These are phyloP conservation scores for Backusella circina DNA, from an alignment of 192 early-diverging fungal genomes.

Conservation along the genomic window DNA sequence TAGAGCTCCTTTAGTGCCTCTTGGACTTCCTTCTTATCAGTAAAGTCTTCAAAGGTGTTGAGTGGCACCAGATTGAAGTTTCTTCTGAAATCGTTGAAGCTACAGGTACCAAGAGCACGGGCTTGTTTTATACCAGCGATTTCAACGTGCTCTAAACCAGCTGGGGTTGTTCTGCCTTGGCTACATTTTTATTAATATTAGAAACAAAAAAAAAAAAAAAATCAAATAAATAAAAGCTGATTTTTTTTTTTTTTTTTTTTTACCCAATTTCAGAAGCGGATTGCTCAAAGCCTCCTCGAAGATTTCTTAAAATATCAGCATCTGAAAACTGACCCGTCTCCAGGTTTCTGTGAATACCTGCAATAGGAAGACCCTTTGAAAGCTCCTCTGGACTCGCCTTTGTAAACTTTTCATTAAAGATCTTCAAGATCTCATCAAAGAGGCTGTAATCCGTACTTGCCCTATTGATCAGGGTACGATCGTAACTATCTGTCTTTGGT, in stretches of 20 bases:
- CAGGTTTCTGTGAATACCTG: constrained; percentile 29
- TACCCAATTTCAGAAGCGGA: constrained; percentile 27
- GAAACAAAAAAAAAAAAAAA: not conserved
- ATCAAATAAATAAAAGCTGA: too few relatives aligned
- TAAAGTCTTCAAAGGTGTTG: constrained; percentile 35
- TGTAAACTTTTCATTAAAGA: constrained; percentile 20
- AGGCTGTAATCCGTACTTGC: not conserved
- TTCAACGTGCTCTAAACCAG: constrained; percentile 35
- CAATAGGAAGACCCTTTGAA: constrained; percentile 16
- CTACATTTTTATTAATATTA: constrained; percentile 12
- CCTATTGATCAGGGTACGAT: not conserved
- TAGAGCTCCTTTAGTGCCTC: constrained; percentile 38
- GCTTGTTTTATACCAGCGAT: constrained; percentile 42
- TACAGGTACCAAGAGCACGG: constrained; percentile 36
- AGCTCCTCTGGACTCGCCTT: constrained; percentile 24
- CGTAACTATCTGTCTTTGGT: not conserved
- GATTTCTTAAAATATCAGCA: not conserved
- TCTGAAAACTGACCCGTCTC: constrained; percentile 18
- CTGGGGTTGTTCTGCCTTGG: constrained; percentile 36
- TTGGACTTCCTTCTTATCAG: constrained; percentile 12
- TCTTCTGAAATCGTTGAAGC: constrained; percentile 45
- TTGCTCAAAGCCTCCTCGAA: constrained; percentile 16
- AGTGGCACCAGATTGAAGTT: constrained; percentile 30
- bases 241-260: too few relatives aligned
- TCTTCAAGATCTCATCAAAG: constrained; percentile 1